Conservation (phyloP, 169 alveolate genomes). For the Condylostoma magnum region DNA sequence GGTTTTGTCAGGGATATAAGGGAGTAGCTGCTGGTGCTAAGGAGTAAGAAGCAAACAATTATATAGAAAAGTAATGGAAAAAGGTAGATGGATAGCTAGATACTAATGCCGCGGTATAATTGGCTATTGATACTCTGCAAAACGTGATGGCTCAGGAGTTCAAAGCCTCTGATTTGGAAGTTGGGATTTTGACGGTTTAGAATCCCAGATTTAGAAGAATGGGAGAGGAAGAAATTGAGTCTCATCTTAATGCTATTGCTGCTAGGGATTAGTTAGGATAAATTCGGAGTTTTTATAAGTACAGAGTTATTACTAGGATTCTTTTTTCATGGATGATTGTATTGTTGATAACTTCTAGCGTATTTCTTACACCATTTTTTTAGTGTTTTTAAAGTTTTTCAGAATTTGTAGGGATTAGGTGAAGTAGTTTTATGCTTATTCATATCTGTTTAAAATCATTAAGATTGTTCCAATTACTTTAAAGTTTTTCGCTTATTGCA, state of each 20-base stretch:
- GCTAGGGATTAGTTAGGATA: background rate
- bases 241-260: background rate
- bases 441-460: constrained; percentile 37
- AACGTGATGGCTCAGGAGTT: constrained; percentile 47
- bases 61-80: constrained; percentile 60
- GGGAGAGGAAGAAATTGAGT: constrained; percentile 57
- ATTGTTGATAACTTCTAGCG: too few species aligned
- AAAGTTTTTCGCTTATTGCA: constrained; percentile 63
- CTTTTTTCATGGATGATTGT: too few species aligned
- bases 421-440: constrained; percentile 66
- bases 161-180: constrained; percentile 67
- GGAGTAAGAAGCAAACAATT: constrained; percentile 62
- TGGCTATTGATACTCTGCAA: constrained; percentile 44
- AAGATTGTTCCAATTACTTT: constrained; percentile 69
- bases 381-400: constrained; percentile 38
- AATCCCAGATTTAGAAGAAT: constrained; percentile 61
- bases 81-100: constrained; percentile 53
- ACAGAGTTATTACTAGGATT: too few species aligned
- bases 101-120: constrained; percentile 56
- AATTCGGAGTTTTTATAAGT: too few species aligned
- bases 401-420: constrained; percentile 59
- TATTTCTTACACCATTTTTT: constrained; percentile 9
- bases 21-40: constrained; percentile 61
- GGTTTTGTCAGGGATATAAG: constrained; percentile 48
- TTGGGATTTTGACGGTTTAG: constrained; percentile 61